Evolutionary conservation across 768 basidiomycete genomes (phyloP).

Genomic region (Amanita pallidorosea): DNA sequence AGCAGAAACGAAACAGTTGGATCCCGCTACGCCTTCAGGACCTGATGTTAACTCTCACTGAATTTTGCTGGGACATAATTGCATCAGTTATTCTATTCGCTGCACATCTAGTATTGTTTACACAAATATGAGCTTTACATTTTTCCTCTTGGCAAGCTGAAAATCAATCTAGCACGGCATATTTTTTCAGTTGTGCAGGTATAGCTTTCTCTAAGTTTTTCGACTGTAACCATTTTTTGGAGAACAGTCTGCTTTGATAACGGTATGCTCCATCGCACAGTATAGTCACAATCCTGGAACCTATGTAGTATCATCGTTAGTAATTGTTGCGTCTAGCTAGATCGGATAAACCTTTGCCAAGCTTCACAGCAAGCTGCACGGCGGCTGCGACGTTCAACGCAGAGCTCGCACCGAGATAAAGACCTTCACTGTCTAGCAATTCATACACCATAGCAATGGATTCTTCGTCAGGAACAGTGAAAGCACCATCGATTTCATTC

Average conservation of each 20-base stretch:
- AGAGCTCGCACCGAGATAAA: conserved; percentile 91
- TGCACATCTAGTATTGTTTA: background rate
- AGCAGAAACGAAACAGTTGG: conserved; percentile 49
- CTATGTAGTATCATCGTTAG: conserved; percentile 22
- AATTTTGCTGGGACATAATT: background rate
- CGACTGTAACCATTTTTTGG: conserved; percentile 78
- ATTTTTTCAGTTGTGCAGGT: conserved; percentile 79
- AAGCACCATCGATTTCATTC: conserved; percentile 66
- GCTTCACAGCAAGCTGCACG: conserved; percentile 70
- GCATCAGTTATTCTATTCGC: background rate
- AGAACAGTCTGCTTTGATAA: conserved; percentile 94
- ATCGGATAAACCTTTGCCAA: conserved; percentile 59
- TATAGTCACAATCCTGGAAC: conserved; percentile 78
- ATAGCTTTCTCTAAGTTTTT: conserved; percentile 75
- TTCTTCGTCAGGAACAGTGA: conserved; percentile 81
- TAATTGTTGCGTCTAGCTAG: background rate
- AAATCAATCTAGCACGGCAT: conserved; percentile 50
- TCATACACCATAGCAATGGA: conserved; percentile 92
- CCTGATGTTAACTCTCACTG: background rate
- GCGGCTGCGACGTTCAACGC: conserved; percentile 95
- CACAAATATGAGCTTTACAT: background rate
- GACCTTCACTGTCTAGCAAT: conserved; percentile 80
- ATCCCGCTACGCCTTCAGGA: conserved; percentile 12
- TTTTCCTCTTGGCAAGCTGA: background rate
- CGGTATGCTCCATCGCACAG: conserved; percentile 95